Conservation (phyloP, 1,284 basidiomycete genomes). For the Naganishia albida region DNA sequence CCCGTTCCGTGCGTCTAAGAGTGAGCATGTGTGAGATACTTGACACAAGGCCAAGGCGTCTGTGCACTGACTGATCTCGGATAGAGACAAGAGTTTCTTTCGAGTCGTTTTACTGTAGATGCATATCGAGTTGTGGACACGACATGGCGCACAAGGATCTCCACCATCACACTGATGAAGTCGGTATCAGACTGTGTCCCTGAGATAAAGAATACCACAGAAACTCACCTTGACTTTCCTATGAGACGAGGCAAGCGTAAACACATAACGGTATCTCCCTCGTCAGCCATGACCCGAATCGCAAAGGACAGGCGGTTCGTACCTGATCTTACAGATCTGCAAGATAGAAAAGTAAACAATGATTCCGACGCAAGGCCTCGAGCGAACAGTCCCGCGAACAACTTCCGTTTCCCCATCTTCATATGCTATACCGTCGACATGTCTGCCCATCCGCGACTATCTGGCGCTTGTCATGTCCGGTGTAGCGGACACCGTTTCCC, state of each 20-base stretch:
- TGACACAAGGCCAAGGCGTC: too few relatives aligned
- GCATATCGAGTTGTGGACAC: constrained; percentile 29
- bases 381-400: too few relatives aligned
- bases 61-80: constrained; percentile 2
- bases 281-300: too few relatives aligned
- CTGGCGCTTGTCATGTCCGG: not conserved
- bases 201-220: too few relatives aligned
- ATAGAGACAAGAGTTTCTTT: constrained; percentile 24
- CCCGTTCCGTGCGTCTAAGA: constrained; percentile 4
- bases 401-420: too few relatives aligned
- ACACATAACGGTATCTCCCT: too few relatives aligned
- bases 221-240: constrained; percentile 33
- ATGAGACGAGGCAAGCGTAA: not conserved
- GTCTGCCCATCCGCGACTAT: not conserved
- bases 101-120: constrained; percentile 29
- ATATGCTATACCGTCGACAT: too few relatives aligned
- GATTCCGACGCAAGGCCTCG: not conserved
- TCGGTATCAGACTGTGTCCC: not conserved
- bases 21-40: not conserved
- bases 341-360: too few relatives aligned
- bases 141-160: constrained; percentile 27
- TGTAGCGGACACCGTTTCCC: not conserved
- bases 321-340: constrained; percentile 34
- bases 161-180: constrained; percentile 25
- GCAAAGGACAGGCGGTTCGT: not conserved